Base-by-base conservation (phyloP, 176 grass and related monocot species). In the Pharus latifolius region DNA sequence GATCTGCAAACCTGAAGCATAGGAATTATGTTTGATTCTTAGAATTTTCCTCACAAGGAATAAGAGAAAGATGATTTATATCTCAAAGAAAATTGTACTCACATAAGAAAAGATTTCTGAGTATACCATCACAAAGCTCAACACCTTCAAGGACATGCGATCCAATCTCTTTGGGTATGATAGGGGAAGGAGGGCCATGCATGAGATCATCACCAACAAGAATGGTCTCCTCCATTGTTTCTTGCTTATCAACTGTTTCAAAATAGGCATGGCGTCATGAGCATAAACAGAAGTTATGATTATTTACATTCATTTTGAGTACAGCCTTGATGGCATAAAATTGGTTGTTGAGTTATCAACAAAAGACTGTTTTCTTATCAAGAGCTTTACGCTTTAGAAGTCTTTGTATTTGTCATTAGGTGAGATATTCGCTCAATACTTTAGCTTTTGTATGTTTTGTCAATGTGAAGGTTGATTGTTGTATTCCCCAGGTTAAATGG, bases 61-160 rank as follows among this genome's bases (percentile, higher is more conserved):
- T 66, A 65, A 38, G 19, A 33, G 11, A 73, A 72, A 70, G 10
- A 53, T 72, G 19, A 27, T 69, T 13, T 13, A 8, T 3, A 17
- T 49, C 19, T 57, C 31, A 85, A 24, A 63, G 40, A 49, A 48
- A 67, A 1, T 31, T 67, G 31, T n/a, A 91, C 87, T 94, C 78
- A 99, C 90, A 99, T 53, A 99, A 79, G 79, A 88, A 99, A 72
- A 91, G 87, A 81, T 99, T 99, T 74, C 52, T 90, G 9, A 99
- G 84, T 75, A 99, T 83, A 53, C 87, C 81, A 69, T 99, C 95
- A 47, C 95, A 94, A 78, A 91, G 69, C 71, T 99, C 95, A 68
- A 99, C 90, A 45, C 84, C 84, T 76, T 99, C 87, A 46, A 99
- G 95, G 41, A 94, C 95, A 84, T 99, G 81, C 17, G 83, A 97